Percentiles rank a stretch among this genome's conserved stretches.
phyloP scores from a whole-genome alignment of 345 rosid species.

The Salix caprea region DNA sequence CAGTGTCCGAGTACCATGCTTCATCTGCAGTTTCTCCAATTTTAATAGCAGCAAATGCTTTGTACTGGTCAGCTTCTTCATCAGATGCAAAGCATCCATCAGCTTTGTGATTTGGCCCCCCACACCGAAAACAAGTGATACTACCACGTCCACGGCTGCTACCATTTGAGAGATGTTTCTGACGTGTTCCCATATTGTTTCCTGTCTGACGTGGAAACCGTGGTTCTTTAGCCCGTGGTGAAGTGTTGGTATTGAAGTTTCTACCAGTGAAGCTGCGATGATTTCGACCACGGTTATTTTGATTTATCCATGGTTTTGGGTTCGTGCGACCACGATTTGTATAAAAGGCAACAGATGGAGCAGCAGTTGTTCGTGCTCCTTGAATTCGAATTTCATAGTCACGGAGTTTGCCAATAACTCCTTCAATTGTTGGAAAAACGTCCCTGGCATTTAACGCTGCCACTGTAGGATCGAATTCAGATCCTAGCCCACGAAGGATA shows the following conservation, averaged over 20 bases:
- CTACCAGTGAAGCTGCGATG: neutral
- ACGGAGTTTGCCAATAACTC: neutral
- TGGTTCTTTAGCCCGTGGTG: neutral
- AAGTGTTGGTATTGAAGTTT: neutral
- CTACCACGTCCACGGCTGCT: neutral
- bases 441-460: neutral
- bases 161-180: no score
- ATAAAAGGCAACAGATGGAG: neutral
- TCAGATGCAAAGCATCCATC: no score
- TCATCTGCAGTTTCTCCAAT: neutral
- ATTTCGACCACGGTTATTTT: neutral
- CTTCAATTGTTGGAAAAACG: neutral
- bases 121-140: neutral
- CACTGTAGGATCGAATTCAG: neutral
- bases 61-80: neutral
- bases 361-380: neutral
- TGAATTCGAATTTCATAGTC: neutral
- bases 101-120: no score
- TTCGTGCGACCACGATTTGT: neutral
- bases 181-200: rapidly evolving
- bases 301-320: neutral
- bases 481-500: neutral
- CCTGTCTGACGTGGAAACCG: neutral
- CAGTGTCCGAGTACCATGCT: neutral
- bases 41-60: neutral